Evolutionary conservation across 2,329 filamentous ascomycete species (phyloP).

Genomic region (Dactylella cylindrospora): DNA sequence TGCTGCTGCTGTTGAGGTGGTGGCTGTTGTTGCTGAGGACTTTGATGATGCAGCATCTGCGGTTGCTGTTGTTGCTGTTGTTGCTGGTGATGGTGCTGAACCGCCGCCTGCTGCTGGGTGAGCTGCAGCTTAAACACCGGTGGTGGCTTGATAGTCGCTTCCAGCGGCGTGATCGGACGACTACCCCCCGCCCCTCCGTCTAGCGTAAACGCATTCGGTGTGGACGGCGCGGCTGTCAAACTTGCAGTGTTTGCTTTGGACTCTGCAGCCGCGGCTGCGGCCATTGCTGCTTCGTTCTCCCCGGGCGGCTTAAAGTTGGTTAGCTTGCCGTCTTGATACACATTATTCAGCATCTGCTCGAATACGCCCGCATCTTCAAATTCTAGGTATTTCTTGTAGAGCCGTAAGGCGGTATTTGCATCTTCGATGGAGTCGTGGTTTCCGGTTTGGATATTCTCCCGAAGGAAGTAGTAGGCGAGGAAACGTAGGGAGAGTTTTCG

Average conservation of each 20-base stretch:
- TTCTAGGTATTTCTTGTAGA: constrained; percentile 86
- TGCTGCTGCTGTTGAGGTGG: constrained; percentile 8
- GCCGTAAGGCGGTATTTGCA: constrained; percentile 80
- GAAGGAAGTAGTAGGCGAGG: constrained; percentile 84
- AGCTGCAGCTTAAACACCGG: constrained; percentile 35
- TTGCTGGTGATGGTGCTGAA: constrained; percentile 2
- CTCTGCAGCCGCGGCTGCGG: constrained; percentile 20
- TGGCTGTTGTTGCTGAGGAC: background rate
- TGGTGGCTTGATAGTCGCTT: constrained; percentile 13
- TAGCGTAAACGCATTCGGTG: constrained; percentile 3
- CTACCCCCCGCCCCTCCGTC: constrained; percentile 15
- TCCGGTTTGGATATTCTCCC: constrained; percentile 89
- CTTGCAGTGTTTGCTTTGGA: background rate
- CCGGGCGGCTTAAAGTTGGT: constrained; percentile 61
- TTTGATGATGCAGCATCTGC: constrained; percentile 3
- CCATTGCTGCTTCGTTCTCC: constrained; percentile 46
- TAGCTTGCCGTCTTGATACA: constrained; percentile 69
- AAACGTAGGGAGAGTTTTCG: constrained; percentile 91
- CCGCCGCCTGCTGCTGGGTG: no score
- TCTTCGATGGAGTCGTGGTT: constrained; percentile 96
- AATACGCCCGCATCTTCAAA: constrained; percentile 82
- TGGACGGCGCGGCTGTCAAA: no score
- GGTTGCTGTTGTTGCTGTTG: constrained; percentile 13
- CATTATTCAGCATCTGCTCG: constrained; percentile 79
- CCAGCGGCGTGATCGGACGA: constrained; percentile 27